Evolutionary conservation across 257 asterid species (phyloP), one percentile per base, ranked within the genome.

Genomic region (Solanum clarkiae): DNA sequence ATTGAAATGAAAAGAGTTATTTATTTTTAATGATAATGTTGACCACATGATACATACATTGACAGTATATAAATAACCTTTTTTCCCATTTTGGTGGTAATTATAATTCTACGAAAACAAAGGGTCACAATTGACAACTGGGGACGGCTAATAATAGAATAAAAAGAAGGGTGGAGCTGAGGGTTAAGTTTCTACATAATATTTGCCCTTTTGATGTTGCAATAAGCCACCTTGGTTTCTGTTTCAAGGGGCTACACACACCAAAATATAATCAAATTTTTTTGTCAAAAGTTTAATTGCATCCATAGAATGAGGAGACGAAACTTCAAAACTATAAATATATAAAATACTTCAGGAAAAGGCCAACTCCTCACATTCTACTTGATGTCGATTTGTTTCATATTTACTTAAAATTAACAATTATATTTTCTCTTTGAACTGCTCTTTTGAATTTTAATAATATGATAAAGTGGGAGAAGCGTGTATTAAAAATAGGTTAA

Each of bases 221-320:
- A 26, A 14, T 15, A 59, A 77, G 82, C 63, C 82, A 26, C 63
- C 24, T 77, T 26, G 63, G 63, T 51, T 51, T 77, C 82, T 53
- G 82, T 77, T 77, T 49, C 82, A 26, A 51, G 24, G 42, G 62
- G 82, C 82, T 77, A 24, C 82, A 24, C 18, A n/a, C 44, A 12
- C 72, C 45, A 63, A 1, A 13, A 49, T 14, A 77, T 29, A 29
- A 29, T 51, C 11, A 51, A 15, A 86, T 0, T 2, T 44, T 63
- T 53, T 84, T 89, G 93, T 89, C 93, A 47, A 80, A 80, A 72
- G 86, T 60, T 87, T 85, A 86, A 88, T 83, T 26, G 26, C 69
- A 90, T 86, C 93, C 93, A 90, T 82, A 32, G 87, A 87, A 84
- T 44, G 56, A 68, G 88, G 59, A 36, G 36, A 75, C n/a, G 40